A percentile compares a stretch with the other conserved stretches of the same genome.
Evolutionary conservation across 352 stramenopile genomes (phyloP).

Genomic region (Globisporangium splendens): DNA sequence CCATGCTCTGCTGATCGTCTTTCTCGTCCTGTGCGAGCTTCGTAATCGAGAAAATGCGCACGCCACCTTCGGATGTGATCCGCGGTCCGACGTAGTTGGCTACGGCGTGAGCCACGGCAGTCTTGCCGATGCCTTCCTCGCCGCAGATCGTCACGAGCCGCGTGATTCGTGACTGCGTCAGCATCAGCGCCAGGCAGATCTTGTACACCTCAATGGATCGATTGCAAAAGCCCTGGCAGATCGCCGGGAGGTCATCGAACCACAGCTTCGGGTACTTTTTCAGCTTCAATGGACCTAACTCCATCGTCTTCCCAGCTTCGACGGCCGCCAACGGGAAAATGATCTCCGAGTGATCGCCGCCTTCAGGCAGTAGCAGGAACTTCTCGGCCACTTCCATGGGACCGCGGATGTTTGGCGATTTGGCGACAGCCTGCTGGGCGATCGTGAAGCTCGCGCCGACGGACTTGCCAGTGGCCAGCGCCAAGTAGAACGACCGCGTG

Average conservation of each 20-base stretch:
- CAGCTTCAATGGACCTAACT: slow-evolving; percentile 46
- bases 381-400: slow-evolving; percentile 68
- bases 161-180: slow-evolving; percentile 73
- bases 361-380: slow-evolving; percentile 72
- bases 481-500: slow-evolving; percentile 79
- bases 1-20: slow-evolving; percentile 47
- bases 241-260: slow-evolving; percentile 71
- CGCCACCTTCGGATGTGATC: slow-evolving; percentile 63
- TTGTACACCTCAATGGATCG: slow-evolving; percentile 80
- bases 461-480: slow-evolving; percentile 69
- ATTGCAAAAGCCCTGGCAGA: slow-evolving; percentile 82
- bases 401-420: slow-evolving; percentile 74
- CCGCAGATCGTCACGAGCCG: slow-evolving; percentile 73
- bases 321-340: slow-evolving; percentile 72
- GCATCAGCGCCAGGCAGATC: slow-evolving; percentile 72
- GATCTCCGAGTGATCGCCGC: slow-evolving; percentile 74
- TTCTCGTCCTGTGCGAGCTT: slow-evolving; percentile 59
- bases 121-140: slow-evolving; percentile 77
- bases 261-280: slow-evolving; percentile 73
- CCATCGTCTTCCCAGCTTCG: slow-evolving; percentile 32
- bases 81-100: slow-evolving; percentile 78
- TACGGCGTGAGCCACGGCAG: slow-evolving; percentile 63
- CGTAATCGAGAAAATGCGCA: slow-evolving; percentile 63
- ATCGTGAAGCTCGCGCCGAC: slow-evolving; percentile 71
- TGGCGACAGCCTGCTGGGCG: slow-evolving; percentile 67